Percentiles rank a stretch among this genome's conserved stretches.
Conservation (phyloP, 306 rosid genomes). For the Hippophae tibetana region DNA sequence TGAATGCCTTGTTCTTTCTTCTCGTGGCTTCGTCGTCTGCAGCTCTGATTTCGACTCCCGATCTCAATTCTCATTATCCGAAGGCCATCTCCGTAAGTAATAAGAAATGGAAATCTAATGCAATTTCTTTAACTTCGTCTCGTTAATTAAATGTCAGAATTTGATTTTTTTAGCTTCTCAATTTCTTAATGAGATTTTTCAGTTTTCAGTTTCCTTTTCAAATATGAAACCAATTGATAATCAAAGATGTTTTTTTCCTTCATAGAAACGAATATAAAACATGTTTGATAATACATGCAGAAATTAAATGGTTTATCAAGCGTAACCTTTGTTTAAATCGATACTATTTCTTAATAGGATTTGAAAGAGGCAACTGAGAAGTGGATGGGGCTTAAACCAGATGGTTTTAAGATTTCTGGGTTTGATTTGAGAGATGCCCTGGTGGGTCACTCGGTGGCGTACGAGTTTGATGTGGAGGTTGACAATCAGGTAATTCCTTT, state of each 20-base stretch:
- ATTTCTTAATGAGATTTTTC: background rate
- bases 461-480: slow-evolving; percentile 71
- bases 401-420: slow-evolving; percentile 59
- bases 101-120: background rate
- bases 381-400: slow-evolving; percentile 56
- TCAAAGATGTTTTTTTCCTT: no score
- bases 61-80: slow-evolving; percentile 34
- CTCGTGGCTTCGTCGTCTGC: slow-evolving; percentile 6
- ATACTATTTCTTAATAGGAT: slow-evolving; percentile 36
- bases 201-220: no score
- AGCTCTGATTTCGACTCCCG: slow-evolving; percentile 35
- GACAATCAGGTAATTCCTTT: slow-evolving; percentile 63
- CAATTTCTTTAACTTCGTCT: background rate
- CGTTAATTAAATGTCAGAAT: background rate
- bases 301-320: no score
- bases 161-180: background rate
- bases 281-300: no score
- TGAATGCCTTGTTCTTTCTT: slow-evolving; percentile 1
- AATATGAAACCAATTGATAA: no score
- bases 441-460: slow-evolving; percentile 80
- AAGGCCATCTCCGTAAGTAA: slow-evolving; percentile 53
- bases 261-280: no score
- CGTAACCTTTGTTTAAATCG: background rate
- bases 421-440: slow-evolving; percentile 70
- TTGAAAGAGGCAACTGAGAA: slow-evolving; percentile 70